These are phyloP conservation scores for Eutrema salsugineum DNA, from an alignment of 441 rosid genomes.

Conservation along the genomic window DNA sequence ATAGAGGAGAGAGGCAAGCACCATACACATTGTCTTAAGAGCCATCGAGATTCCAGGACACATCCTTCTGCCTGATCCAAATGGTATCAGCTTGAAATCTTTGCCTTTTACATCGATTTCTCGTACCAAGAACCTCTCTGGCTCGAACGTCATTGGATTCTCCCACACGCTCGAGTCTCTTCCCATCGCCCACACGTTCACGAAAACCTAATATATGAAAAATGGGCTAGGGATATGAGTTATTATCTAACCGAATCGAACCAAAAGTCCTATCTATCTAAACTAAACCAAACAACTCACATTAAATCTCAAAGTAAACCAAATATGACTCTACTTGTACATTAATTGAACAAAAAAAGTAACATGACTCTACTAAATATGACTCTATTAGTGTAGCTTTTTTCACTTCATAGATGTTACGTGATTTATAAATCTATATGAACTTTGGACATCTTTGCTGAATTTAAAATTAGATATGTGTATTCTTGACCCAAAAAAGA, in stretches of 20 bases:
- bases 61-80: constrained; percentile 45
- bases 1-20: constrained; percentile 32
- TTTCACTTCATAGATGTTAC: no score
- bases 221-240: not conserved
- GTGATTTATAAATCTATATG: no score
- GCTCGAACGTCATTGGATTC: constrained; percentile 37
- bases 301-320: not conserved
- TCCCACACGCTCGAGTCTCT: constrained; percentile 44
- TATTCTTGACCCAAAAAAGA: no score
- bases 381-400: no score
- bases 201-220: constrained; percentile 1
- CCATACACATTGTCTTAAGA: constrained; percentile 24
- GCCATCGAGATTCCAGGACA: constrained; percentile 48
- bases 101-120: constrained; percentile 37
- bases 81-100: constrained; percentile 38
- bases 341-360: no score
- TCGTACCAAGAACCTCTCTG: constrained; percentile 44
- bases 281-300: not conserved
- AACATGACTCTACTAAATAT: no score
- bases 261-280: not conserved
- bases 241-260: not conserved
- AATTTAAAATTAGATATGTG: no score
- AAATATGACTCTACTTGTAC: no score
- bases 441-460: no score
- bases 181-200: constrained; percentile 55